A percentile compares a stretch with the other conserved stretches of the same genome.
phyloP scores from a whole-genome alignment of 495 filamentous ascomycete genomes.

The Penicillium turbatum region DNA sequence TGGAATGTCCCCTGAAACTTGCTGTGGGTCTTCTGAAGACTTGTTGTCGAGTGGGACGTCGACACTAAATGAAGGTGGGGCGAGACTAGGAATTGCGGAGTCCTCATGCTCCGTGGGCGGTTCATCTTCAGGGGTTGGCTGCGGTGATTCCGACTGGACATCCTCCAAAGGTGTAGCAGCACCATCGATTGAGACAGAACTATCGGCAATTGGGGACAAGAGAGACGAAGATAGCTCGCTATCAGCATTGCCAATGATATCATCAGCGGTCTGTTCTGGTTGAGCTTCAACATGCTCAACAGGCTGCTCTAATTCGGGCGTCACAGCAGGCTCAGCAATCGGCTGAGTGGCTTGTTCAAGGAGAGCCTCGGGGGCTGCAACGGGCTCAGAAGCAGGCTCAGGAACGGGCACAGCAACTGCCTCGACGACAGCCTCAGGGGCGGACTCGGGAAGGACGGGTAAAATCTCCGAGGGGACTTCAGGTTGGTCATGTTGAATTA shows the following conservation, averaged over 20 bases:
- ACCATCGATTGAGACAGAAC: slow-evolving; percentile 9
- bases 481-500: not conserved
- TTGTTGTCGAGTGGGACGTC: slow-evolving; percentile 34
- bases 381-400: not conserved
- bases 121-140: slow-evolving; percentile 28
- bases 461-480: slow-evolving; percentile 2
- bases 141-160: slow-evolving; percentile 19
- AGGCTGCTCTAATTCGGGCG: not conserved
- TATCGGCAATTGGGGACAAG: slow-evolving; percentile 13
- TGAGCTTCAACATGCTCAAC: slow-evolving; percentile 11
- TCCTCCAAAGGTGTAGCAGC: slow-evolving; percentile 8
- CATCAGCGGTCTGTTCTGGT: slow-evolving; percentile 22
- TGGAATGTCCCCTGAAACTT: slow-evolving; percentile 22
- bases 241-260: slow-evolving; percentile 16
- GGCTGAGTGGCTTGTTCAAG: not conserved
- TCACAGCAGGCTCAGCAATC: slow-evolving; percentile 14
- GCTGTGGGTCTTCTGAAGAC: slow-evolving; percentile 23
- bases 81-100: slow-evolving; percentile 25
- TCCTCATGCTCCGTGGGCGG: slow-evolving; percentile 21
- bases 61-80: slow-evolving; percentile 32
- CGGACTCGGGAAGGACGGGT: slow-evolving; percentile 5
- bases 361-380: not conserved
- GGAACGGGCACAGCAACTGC: too few relatives aligned
- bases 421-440: slow-evolving; percentile 6
- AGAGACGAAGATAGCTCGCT: slow-evolving; percentile 17